Evolutionary conservation across 306 rosid genomes (phyloP).

Genomic region (Trichosanthes truncata): DNA sequence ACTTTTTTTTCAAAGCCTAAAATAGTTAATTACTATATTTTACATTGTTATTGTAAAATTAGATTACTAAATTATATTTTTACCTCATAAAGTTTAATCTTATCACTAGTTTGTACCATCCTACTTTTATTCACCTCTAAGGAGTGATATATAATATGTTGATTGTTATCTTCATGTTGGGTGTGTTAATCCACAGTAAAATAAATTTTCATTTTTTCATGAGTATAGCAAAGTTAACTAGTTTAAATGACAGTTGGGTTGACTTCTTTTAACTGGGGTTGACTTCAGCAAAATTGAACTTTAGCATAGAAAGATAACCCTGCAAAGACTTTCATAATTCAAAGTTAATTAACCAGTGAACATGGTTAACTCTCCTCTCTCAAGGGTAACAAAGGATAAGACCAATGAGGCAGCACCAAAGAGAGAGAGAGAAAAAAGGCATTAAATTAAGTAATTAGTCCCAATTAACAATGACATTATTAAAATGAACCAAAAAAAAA

Average conservation of each 20-base stretch:
- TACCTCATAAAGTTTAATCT: no score
- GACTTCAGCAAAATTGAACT: neutral
- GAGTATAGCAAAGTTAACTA: neutral
- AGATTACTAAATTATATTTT: no score
- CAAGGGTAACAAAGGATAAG: neutral
- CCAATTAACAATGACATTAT: neutral
- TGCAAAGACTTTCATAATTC: neutral
- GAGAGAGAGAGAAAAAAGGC: neutral
- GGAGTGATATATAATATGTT: no score
- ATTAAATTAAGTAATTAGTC: neutral
- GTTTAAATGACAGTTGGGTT: neutral
- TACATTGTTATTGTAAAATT: neutral
- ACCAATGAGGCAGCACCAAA: neutral
- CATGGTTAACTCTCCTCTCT: neutral
- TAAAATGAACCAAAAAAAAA: neutral
- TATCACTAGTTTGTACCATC: no score
- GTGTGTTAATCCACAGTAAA: neutral
- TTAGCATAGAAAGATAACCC: neutral
- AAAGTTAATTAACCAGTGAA: neutral
- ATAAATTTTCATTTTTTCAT: neutral
- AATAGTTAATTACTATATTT: neutral
- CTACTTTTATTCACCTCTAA: no score
- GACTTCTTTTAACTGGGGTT: neutral
- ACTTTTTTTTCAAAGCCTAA: neutral
- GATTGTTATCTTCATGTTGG: no score